These are phyloP conservation scores for Botrytis sinoallii DNA, from an alignment of 2,329 filamentous ascomycete genomes.

Conservation along the genomic window DNA sequence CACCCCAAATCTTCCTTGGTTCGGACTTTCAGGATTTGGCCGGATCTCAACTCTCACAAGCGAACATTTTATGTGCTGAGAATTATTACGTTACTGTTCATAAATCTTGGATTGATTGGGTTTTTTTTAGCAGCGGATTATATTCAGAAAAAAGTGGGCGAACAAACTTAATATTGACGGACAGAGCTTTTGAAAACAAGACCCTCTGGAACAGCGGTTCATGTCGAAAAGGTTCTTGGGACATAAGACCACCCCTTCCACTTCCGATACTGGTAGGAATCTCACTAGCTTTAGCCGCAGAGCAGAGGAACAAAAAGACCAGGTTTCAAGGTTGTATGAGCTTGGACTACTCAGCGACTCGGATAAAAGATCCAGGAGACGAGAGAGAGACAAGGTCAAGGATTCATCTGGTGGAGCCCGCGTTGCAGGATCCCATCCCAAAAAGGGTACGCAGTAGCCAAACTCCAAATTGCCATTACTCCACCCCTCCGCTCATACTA, in stretches of 20 bases:
- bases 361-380: slow-evolving; percentile 34
- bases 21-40: slow-evolving; percentile 15
- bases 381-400: slow-evolving; percentile 32
- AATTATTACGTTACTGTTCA: neutral
- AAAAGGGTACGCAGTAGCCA: slow-evolving; percentile 33
- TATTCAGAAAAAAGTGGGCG: neutral
- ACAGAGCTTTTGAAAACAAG: neutral
- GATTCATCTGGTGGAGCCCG: slow-evolving; percentile 31
- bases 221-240: slow-evolving; percentile 35
- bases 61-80: neutral
- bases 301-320: slow-evolving; percentile 28
- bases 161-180: neutral
- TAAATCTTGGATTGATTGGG: neutral
- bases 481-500: slow-evolving; percentile 24
- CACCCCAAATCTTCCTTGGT: slow-evolving; percentile 15
- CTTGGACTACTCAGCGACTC: slow-evolving; percentile 34
- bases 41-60: slow-evolving; percentile 9
- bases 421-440: slow-evolving; percentile 34
- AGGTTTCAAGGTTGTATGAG: slow-evolving; percentile 37
- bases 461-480: slow-evolving; percentile 26
- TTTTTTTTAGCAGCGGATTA: neutral
- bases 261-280: slow-evolving; percentile 15
- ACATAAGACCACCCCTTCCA: slow-evolving; percentile 4
- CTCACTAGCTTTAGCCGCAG: slow-evolving; percentile 15
- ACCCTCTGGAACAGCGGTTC: slow-evolving; percentile 19